These are phyloP conservation scores for Pythium folliculosum DNA, from an alignment of 352 stramenopile species.

Conservation along the genomic window DNA sequence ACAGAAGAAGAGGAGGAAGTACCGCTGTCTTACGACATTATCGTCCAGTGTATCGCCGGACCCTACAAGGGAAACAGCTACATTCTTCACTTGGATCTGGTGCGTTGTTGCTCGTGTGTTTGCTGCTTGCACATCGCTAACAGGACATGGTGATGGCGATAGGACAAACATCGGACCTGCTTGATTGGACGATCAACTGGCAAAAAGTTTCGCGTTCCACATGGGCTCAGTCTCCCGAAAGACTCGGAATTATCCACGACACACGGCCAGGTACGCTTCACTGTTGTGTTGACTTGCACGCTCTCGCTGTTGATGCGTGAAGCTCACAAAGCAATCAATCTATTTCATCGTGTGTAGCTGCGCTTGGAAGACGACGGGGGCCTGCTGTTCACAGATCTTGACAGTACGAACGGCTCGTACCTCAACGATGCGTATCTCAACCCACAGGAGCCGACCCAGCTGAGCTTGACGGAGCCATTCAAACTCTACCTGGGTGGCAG, in stretches of 20 bases:
- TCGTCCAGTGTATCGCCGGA: constrained; percentile 51
- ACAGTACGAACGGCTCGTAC: constrained; percentile 80
- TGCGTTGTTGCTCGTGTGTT: constrained; percentile 23
- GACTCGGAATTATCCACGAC: constrained; percentile 84
- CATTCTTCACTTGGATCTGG: constrained; percentile 56
- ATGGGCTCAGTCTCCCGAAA: constrained; percentile 76
- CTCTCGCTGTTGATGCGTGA: background rate
- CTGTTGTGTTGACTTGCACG: background rate
- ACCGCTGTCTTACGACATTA: constrained; percentile 46
- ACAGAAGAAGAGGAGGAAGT: constrained; percentile 14
- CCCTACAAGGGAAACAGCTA: constrained; percentile 66
- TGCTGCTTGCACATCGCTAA: background rate
- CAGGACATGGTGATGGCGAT: too few relatives aligned
- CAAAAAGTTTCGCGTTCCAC: constrained; percentile 72
- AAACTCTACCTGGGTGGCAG: constrained; percentile 57
- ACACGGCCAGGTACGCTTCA: constrained; percentile 51
- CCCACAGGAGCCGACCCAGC: constrained; percentile 47
- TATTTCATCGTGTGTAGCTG: constrained; percentile 34
- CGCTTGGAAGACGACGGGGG: constrained; percentile 62
- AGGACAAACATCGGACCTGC: constrained; percentile 47
- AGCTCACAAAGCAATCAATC: too few relatives aligned
- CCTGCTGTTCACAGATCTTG: constrained; percentile 73
- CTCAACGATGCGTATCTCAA: constrained; percentile 60
- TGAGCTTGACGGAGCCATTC: constrained; percentile 45
- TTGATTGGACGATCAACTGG: constrained; percentile 79